Evolutionary conservation across 176 grass and related monocot genomes (phyloP), one percentile per base, ranked within the genome.

Genomic region (Leersia perrieri): DNA sequence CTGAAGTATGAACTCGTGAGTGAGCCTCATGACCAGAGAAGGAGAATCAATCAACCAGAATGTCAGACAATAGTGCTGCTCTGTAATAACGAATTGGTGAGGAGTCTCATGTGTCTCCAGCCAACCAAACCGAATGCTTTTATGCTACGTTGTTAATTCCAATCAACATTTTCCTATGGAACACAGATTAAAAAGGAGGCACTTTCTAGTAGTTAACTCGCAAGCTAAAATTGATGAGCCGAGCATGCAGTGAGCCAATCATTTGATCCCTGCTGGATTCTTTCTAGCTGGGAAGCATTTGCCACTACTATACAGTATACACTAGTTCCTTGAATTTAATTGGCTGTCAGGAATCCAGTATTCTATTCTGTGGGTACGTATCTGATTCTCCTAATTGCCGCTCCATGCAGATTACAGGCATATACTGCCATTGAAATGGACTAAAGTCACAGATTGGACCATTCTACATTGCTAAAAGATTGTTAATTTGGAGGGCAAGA

Each of bases 221-320:
- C 34, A 18, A 74, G 31, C 13, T 29, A 35, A 36, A n/a, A 3
- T 61, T 60, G 49, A 81, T 61, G 70, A 86, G 67, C 77, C 9
- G 3, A 69, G 70, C 53, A 58, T 58, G 22, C 4, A 22, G 20
- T 7, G 70, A 73, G 61, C 34, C 71, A 74, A 61, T 83, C 75
- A 79, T 39, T 80, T 67, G 62, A 33, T 80, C 51, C 72, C 51
- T 36, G 36, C 64, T 55, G 65, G 77, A 72, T 60, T 77, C 82
- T 58, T 66, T 85, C 82, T 64, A 85, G 77, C 82, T 81, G 82
- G 42, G 87, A 41, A 63, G 41, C 87, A 85, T 81, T 85, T 72
- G 77, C 71, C 5, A 62, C 33, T 65, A 13, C 39, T 53, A 18
- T 49, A 49, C 45, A 58, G 8, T 58, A 20, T 58, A 58, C 53